Evolutionary conservation across 2,329 filamentous ascomycete species (phyloP).

Genomic region (Pseudogymnoascus sp.): DNA sequence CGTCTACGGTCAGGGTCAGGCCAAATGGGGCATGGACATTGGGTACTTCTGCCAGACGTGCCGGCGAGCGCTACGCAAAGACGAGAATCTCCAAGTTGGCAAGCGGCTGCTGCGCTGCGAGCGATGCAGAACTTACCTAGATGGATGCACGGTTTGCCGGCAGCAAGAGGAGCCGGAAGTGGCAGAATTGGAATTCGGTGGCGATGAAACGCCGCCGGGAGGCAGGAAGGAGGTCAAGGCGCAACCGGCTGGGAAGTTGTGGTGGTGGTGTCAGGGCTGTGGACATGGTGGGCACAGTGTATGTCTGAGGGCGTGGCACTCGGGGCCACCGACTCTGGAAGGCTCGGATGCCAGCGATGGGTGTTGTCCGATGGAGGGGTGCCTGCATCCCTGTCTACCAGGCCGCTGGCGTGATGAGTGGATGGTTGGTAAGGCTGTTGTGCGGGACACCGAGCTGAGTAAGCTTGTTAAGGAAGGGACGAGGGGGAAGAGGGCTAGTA

Average conservation of each 20-base stretch:
- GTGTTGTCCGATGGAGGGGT: slow-evolving; percentile 59
- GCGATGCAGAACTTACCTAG: slow-evolving; percentile 47
- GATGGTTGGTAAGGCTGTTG: slow-evolving; percentile 28
- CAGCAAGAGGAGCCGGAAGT: slow-evolving; percentile 39
- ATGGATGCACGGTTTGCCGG: slow-evolving; percentile 53
- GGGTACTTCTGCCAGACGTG: slow-evolving; percentile 46
- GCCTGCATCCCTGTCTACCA: slow-evolving; percentile 57
- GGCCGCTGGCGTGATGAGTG: slow-evolving; percentile 46
- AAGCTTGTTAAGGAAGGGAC: slow-evolving; percentile 24
- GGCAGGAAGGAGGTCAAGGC: slow-evolving; percentile 16
- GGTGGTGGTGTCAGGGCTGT: slow-evolving; percentile 61
- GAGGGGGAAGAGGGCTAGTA: slow-evolving; percentile 17
- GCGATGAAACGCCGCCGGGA: neutral
- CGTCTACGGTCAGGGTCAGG: slow-evolving; percentile 49
- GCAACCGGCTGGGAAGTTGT: slow-evolving; percentile 30
- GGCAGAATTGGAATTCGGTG: slow-evolving; percentile 34
- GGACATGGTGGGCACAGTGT: slow-evolving; percentile 56
- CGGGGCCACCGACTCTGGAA: slow-evolving; percentile 20
- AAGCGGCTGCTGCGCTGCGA: slow-evolving; percentile 52
- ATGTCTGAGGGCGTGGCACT: slow-evolving; percentile 56
- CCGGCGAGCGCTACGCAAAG: slow-evolving; percentile 50
- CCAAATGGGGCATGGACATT: slow-evolving; percentile 46
- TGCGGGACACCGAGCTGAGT: slow-evolving; percentile 34
- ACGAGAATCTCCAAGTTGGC: slow-evolving; percentile 34
- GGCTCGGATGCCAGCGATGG: slow-evolving; percentile 42